Percentiles rank a stretch among this genome's conserved stretches.
Conservation (phyloP, 495 filamentous ascomycete species). For the Xylaria nigripes region DNA sequence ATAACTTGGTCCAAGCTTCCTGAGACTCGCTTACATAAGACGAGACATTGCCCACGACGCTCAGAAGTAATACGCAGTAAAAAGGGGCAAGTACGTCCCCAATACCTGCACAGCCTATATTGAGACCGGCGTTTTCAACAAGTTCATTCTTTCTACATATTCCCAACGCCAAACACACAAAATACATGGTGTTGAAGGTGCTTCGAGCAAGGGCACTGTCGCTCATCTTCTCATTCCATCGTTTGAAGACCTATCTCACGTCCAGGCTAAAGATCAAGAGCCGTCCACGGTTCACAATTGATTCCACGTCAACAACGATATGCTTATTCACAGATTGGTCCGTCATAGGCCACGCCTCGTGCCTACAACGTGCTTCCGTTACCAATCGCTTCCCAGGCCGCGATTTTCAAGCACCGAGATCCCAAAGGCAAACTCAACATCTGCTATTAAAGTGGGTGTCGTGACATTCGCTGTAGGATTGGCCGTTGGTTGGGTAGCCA, state of each 20-base stretch:
- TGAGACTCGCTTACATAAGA: too few relatives aligned
- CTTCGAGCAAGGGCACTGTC: background rate
- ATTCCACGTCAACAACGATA: background rate
- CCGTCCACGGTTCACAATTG: background rate
- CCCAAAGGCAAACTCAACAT: constrained; percentile 1
- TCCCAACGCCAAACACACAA: too few relatives aligned
- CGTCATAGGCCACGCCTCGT: constrained; percentile 15
- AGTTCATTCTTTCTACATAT: background rate
- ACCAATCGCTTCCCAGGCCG: constrained; percentile 1
- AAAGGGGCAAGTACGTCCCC: too few relatives aligned
- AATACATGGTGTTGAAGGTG: background rate
- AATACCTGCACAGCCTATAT: too few relatives aligned
- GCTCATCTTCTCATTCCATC: background rate
- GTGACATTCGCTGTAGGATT: constrained; percentile 16
- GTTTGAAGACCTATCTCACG: background rate
- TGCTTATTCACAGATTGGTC: constrained; percentile 14
- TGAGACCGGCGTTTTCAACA: too few relatives aligned
- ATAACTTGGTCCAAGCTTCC: too few relatives aligned
- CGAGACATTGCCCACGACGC: too few relatives aligned
- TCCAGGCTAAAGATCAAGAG: background rate
- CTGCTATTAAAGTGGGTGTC: background rate
- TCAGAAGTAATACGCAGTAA: too few relatives aligned
- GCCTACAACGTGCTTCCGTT: constrained; percentile 6
- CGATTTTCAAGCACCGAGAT: constrained; percentile 19
- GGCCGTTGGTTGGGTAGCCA: background rate